Conservation (phyloP, 2,329 filamentous ascomycete species). For the Monosporascus sp. region DNA sequence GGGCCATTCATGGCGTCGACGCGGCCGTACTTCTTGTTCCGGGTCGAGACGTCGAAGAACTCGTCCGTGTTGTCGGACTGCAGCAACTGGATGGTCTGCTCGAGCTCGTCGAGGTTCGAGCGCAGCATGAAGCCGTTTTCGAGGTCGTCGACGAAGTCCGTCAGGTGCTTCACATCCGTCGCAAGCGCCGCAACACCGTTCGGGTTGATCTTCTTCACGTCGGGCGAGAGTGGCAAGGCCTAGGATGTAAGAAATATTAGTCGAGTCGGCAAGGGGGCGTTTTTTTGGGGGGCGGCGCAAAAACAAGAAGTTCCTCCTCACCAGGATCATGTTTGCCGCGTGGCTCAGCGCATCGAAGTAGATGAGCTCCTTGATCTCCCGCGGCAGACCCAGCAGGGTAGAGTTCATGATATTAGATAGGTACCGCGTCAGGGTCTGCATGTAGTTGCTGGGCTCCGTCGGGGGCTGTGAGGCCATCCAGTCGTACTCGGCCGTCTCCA, state of each 20-base stretch:
- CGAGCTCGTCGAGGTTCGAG: constrained; percentile 85
- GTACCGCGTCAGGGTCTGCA: constrained; percentile 90
- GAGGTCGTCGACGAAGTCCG: constrained; percentile 79
- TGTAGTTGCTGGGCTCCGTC: constrained; percentile 80
- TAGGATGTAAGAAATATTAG: constrained; percentile 20
- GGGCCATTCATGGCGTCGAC: constrained; percentile 90
- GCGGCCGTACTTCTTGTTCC: constrained; percentile 89
- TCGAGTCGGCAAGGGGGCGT: not conserved
- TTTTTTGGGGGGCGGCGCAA: too few species aligned
- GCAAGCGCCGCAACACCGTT: constrained; percentile 77
- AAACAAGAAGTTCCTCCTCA: constrained; percentile 32
- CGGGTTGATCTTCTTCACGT: constrained; percentile 81
- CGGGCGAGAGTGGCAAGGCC: constrained; percentile 69
- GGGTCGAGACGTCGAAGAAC: constrained; percentile 85
- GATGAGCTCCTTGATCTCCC: constrained; percentile 94
- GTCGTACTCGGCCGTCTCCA: constrained; percentile 96
- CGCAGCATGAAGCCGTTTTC: constrained; percentile 80
- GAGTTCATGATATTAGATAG: constrained; percentile 95
- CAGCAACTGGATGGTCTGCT: constrained; percentile 88
- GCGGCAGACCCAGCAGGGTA: constrained; percentile 84
- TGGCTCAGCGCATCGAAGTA: constrained; percentile 96
- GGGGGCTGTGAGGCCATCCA: constrained; percentile 61
- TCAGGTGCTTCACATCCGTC: constrained; percentile 77
- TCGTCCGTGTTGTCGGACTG: constrained; percentile 88
- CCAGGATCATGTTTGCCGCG: constrained; percentile 78